Evolutionary conservation across 306 rosid genomes (phyloP).

Genomic region (Mimosa bimucronata): DNA sequence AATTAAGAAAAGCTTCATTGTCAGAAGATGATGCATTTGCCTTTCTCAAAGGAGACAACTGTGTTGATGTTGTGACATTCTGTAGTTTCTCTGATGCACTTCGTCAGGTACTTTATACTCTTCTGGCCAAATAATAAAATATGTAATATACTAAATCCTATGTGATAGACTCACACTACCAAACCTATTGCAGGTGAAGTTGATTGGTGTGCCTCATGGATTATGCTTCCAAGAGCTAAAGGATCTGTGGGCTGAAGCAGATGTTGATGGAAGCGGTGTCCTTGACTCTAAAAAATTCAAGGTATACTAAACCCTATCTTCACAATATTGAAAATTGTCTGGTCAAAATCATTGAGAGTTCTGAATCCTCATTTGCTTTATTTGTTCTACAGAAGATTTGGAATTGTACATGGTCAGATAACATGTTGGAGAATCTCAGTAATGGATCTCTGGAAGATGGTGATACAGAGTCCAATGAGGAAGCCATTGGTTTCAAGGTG

Average conservation of each 20-base stretch:
- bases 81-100: constrained; percentile 73
- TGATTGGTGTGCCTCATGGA: constrained; percentile 68
- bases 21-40: constrained; percentile 83
- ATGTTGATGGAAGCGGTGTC: constrained; percentile 71
- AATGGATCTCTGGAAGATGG: constrained; percentile 38
- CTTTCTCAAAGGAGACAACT: constrained; percentile 73
- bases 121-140: background rate
- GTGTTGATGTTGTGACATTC: constrained; percentile 63
- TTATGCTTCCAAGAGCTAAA: constrained; percentile 75
- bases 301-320: constrained; percentile 51
- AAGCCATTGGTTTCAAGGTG: constrained; percentile 71
- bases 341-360: background rate
- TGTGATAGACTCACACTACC: constrained; percentile 31
- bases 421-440: constrained; percentile 41
- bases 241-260: constrained; percentile 88
- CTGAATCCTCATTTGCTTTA: background rate
- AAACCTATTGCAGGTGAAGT: constrained; percentile 59
- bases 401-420: constrained; percentile 58
- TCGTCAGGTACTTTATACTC: constrained; percentile 55
- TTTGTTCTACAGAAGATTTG: constrained; percentile 55
- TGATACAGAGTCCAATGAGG: constrained; percentile 36
- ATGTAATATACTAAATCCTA: constrained; percentile 3
- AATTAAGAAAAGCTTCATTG: constrained; percentile 74
- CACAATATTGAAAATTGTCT: background rate
- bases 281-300: constrained; percentile 77